phyloP scores from a whole-genome alignment of 495 filamentous ascomycete genomes.

The Hypoxylon cercidicola region DNA sequence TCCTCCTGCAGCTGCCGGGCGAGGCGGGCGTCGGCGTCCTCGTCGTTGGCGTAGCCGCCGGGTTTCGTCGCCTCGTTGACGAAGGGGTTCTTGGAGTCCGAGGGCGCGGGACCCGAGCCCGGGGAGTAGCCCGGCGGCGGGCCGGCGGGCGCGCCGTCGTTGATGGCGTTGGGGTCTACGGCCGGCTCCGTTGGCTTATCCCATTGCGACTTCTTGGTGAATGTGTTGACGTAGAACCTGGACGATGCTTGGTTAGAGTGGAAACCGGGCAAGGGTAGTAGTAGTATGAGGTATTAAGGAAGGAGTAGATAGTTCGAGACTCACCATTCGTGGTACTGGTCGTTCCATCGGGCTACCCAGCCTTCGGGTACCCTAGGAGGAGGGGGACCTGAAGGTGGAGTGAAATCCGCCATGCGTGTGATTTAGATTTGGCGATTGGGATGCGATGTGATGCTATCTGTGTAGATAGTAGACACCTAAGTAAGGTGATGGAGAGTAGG shows the following conservation, averaged over 20 bases:
- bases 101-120: conserved; percentile 50
- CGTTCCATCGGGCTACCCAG: conserved; percentile 84
- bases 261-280: neutral
- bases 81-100: conserved; percentile 68
- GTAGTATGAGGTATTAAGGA: conserved; percentile 8
- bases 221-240: conserved; percentile 90
- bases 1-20: conserved; percentile 84
- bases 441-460: conserved; percentile 21
- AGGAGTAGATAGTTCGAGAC: conserved; percentile 27
- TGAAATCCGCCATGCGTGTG: conserved; percentile 67
- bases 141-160: conserved; percentile 56
- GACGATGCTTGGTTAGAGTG: neutral
- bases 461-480: neutral
- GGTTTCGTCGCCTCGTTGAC: conserved; percentile 69
- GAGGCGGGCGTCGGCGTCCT: conserved; percentile 75
- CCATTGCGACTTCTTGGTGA: conserved; percentile 90
- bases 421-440: conserved; percentile 22
- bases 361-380: conserved; percentile 89
- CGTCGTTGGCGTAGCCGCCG: conserved; percentile 42
- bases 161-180: conserved; percentile 51
- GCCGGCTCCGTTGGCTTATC: conserved; percentile 75
- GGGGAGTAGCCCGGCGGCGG: conserved; percentile 74
- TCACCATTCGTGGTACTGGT: conserved; percentile 81
- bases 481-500: too few relatives aligned
- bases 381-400: conserved; percentile 79